Percentiles rank a stretch among this genome's conserved stretches.
These are phyloP conservation scores for Ophiostoma himal-ulmi DNA, from an alignment of 2,329 filamentous ascomycete species.

Conservation along the genomic window DNA sequence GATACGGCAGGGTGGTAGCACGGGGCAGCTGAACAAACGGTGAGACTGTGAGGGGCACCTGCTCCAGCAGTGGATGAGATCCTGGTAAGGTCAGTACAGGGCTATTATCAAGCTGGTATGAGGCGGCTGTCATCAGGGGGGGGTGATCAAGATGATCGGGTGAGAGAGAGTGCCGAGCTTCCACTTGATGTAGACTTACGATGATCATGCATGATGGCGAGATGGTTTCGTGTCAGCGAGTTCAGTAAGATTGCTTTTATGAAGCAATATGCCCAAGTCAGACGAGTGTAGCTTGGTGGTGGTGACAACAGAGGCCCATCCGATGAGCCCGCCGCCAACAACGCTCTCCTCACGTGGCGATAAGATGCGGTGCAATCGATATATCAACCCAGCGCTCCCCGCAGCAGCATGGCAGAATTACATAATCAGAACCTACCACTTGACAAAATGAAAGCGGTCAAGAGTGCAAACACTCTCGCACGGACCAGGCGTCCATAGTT, in stretches of 20 bases:
- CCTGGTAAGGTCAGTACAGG: slow-evolving; percentile 41
- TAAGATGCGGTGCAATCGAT: neutral
- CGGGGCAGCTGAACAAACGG: slow-evolving; percentile 89
- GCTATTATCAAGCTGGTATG: neutral
- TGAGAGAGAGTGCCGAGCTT: neutral
- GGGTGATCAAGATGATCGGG: neutral
- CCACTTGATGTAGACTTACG: slow-evolving; percentile 19
- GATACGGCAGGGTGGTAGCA: slow-evolving; percentile 88
- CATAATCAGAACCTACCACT: neutral
- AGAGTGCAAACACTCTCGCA: slow-evolving; percentile 20
- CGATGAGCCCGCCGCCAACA: neutral
- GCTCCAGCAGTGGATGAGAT: slow-evolving; percentile 80
- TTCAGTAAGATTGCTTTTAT: neutral
- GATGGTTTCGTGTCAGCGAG: neutral
- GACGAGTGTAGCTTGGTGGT: neutral
- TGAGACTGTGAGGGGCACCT: slow-evolving; percentile 88
- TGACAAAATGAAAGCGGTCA: neutral
- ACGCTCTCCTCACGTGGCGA: slow-evolving; percentile 1
- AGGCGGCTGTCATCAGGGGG: neutral
- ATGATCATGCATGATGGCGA: slow-evolving; percentile 24
- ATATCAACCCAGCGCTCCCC: neutral
- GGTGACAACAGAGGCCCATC: neutral
- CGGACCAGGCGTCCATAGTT: slow-evolving; percentile 27
- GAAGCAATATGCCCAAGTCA: neutral
- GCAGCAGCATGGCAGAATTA: neutral